Evolutionary conservation across 192 early-diverging fungal genomes (phyloP).

Genomic region (Linnemannia zychae): DNA sequence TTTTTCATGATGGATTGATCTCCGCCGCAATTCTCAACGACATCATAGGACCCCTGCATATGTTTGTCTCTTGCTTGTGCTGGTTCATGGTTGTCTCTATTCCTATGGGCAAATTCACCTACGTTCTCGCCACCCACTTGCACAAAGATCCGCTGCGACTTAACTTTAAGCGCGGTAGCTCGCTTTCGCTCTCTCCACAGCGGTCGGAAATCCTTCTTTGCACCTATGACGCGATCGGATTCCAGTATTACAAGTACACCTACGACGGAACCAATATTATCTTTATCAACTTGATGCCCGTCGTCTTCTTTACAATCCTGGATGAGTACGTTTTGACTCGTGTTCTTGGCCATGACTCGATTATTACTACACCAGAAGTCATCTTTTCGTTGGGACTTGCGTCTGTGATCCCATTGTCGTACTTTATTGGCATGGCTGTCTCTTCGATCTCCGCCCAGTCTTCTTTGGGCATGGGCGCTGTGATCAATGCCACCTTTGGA

Average conservation of each 20-base stretch:
- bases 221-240: constrained; percentile 89
- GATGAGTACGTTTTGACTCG: constrained; percentile 81
- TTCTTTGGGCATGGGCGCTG: constrained; percentile 92
- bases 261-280: constrained; percentile 97
- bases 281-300: constrained; percentile 90
- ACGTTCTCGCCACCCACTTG: constrained; percentile 83
- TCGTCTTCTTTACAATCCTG: constrained; percentile 88
- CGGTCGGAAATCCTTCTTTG: constrained; percentile 83
- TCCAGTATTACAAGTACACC: constrained; percentile 97
- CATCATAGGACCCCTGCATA: constrained; percentile 77
- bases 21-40: constrained; percentile 20
- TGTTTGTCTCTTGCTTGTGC: constrained; percentile 81
- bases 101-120: constrained; percentile 95
- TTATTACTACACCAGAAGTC: constrained; percentile 57
- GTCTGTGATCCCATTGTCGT: constrained; percentile 92
- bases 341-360: constrained; percentile 41
- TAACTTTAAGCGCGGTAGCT: constrained; percentile 76
- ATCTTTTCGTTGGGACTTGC: constrained; percentile 80
- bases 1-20: not conserved
- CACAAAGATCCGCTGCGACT: constrained; percentile 83
- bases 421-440: constrained; percentile 98
- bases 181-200: constrained; percentile 37
- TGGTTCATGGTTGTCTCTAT: constrained; percentile 91
- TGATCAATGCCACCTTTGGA: constrained; percentile 98
- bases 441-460: constrained; percentile 96